Evolutionary conservation across 2,329 filamentous ascomycete species (phyloP), one percentile per base, ranked within the genome.

Genomic region (Dothideomycetidae sp.): DNA sequence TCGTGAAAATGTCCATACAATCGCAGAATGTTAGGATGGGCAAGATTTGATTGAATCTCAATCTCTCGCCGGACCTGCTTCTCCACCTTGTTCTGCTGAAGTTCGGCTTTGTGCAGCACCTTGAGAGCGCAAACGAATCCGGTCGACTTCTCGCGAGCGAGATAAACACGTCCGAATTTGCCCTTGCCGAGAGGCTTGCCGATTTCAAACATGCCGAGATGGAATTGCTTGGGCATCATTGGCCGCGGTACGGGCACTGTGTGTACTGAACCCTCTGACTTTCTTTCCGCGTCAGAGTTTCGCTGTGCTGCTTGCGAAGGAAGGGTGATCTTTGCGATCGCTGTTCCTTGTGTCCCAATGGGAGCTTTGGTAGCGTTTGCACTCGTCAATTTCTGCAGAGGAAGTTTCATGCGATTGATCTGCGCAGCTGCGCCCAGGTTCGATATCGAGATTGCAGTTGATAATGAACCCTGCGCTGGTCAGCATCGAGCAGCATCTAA

Each of bases 191-290:
- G 66, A 2, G 81, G 81, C 48, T 81, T 78, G 17, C 81, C 81
- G 46, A 88, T 90, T 57, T 92, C 83, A 55, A 92, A 92, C 81
- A 90, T 90, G 59, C 82, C 81, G 4, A 93, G 73, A 53, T 92
- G 82, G 60, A 85, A 85, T 48, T 83, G 51, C 43, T 57, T 59
- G 13, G 42, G 44, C 29, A 52, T 43, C 1, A 50, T 47, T 29
- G 60, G 55, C 40, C 56, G 52, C 29, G 40, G 36, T 17, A 35
- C 13, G 28, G 39, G 40, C n/a, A 41, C 31, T 3, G 10, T n/a
- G 10, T 36, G 36, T 14, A 35, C 39, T 7, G 42, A 42, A n/a
- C 32, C 33, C 11, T 41, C 37, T 10, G 59, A 38, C 12, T 38
- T 38, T 15, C 36, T 21, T 58, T 56, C 52, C 50, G 39, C 57